Conservation (phyloP, 176 grass and related monocot species). For the Bolboschoenus planiculmis region DNA sequence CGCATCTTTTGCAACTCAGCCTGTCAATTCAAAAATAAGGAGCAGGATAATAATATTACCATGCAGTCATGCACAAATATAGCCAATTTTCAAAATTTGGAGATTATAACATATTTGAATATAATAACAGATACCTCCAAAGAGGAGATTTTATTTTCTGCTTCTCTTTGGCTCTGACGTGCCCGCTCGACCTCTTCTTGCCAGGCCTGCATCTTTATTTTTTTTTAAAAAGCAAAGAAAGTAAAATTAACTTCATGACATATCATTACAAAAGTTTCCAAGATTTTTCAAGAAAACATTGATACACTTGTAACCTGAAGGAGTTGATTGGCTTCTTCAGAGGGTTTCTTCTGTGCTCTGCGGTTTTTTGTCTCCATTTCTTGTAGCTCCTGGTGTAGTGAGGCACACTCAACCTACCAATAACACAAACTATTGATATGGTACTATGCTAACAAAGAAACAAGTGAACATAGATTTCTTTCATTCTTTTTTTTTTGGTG, state of each 20-base stretch:
- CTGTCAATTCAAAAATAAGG: conserved; percentile 36
- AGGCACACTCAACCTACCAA: conserved; percentile 77
- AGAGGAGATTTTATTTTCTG: conserved; percentile 74
- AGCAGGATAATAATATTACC: conserved; percentile 18
- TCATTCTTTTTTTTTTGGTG: not conserved
- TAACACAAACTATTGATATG: conserved; percentile 22
- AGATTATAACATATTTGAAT: conserved; percentile 16
- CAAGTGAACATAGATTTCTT: not conserved
- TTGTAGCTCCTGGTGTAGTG: conserved; percentile 84
- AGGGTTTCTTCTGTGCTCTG: conserved; percentile 80
- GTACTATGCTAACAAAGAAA: not conserved
- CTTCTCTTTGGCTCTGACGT: conserved; percentile 89
- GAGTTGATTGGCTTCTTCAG: conserved; percentile 92
- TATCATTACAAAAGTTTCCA: not conserved
- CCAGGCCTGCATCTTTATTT: conserved; percentile 84
- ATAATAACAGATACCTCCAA: conserved; percentile 57
- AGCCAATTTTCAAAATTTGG: not conserved
- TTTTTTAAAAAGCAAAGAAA: conserved; percentile 32
- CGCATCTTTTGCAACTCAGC: conserved; percentile 98
- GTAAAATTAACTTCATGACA: conserved; percentile 8
- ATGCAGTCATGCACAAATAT: not conserved
- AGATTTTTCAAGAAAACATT: not conserved
- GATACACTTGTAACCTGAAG: conserved; percentile 58
- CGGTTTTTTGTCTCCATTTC: conserved; percentile 83
- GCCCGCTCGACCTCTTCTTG: conserved; percentile 93